Evolutionary conservation across 2,329 filamentous ascomycete genomes (phyloP).

Genomic region (Raffaelea ambrosiae): DNA sequence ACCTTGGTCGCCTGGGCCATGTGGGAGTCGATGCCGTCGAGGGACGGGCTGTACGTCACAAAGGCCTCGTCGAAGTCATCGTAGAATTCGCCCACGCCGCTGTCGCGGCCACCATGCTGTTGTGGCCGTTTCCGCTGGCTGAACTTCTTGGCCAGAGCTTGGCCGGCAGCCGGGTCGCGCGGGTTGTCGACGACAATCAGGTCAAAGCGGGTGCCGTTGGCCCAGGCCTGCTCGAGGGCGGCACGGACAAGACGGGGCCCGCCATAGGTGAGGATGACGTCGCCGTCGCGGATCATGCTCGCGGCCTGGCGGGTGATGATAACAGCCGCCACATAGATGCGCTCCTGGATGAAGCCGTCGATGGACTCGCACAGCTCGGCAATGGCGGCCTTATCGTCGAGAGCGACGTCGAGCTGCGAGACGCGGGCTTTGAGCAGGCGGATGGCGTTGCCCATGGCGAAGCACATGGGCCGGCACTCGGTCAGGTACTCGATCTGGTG

Average conservation of each 20-base stretch:
- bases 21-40: conserved; percentile 67
- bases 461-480: conserved; percentile 89
- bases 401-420: conserved; percentile 79
- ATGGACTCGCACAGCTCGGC: conserved; percentile 69
- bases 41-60: conserved; percentile 69
- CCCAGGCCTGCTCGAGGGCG: conserved; percentile 64
- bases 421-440: conserved; percentile 90
- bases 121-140: conserved; percentile 5
- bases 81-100: not conserved
- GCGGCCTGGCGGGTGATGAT: conserved; percentile 73
- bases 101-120: not conserved
- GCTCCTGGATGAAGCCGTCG: conserved; percentile 83
- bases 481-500: conserved; percentile 93
- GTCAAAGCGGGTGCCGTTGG: conserved; percentile 64
- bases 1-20: conserved; percentile 61
- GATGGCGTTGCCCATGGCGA: conserved; percentile 95
- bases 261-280: conserved; percentile 79
- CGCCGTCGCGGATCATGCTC: conserved; percentile 67
- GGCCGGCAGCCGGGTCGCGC: conserved; percentile 41
- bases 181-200: conserved; percentile 76
- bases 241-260: conserved; percentile 81
- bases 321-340: conserved; percentile 77
- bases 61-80: conserved; percentile 18
- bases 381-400: conserved; percentile 76
- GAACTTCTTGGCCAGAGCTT: conserved; percentile 60